Base-by-base conservation (phyloP, 495 filamentous ascomycete species). In the Emericellopsis terricola region DNA sequence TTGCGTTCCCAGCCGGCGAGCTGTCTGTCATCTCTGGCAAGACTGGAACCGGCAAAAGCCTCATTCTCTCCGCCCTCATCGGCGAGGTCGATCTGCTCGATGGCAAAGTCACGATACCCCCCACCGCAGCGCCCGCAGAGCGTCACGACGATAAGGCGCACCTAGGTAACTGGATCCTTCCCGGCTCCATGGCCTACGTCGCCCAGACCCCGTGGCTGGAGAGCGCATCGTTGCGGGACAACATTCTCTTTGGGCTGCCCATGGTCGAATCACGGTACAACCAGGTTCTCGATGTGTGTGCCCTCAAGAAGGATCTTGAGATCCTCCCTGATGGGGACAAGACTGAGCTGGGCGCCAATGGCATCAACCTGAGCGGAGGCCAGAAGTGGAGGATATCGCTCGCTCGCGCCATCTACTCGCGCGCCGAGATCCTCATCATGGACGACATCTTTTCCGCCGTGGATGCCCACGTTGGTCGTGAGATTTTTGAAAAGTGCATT, bases 191-290 rank as follows among this genome's bases (percentile, higher is more conserved):
- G 30, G 80, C 80, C 1, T 89, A 75, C 47, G 79, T 89, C 18
- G 71, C 78, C 4, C 81, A 89, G 48, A 81, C 76, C 13, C 81
- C 81, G 0, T 89, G 81, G 81, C 83, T 89, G 38, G 81, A 86
- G 41, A 86, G 86, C 41, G 77, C 77, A 0, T 78, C 65, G 5
- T 73, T 89, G 41, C 71, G 64, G 38, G 71, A 78, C 13, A 83
- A 83, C 37, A 78, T 89, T 30, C 45, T 81, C 0, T 78, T 85
- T 41, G 79, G 80, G 11, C 55, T 85, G 7, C 79, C 81, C 1
- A 74, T 56, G 32, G 66, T 81, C 36, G 49, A 63, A 26, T 52
- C 55, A 4, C 68, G 81, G 15, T 89, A 86, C 48, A 50, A 53
- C 1, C 65, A 72, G 39, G 76, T 75, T 0, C 42, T 83, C 18